A percentile compares a stretch with the other conserved stretches of the same genome.
phyloP scores from a whole-genome alignment of 305 asterid species.

The Solanum hybrid region DNA sequence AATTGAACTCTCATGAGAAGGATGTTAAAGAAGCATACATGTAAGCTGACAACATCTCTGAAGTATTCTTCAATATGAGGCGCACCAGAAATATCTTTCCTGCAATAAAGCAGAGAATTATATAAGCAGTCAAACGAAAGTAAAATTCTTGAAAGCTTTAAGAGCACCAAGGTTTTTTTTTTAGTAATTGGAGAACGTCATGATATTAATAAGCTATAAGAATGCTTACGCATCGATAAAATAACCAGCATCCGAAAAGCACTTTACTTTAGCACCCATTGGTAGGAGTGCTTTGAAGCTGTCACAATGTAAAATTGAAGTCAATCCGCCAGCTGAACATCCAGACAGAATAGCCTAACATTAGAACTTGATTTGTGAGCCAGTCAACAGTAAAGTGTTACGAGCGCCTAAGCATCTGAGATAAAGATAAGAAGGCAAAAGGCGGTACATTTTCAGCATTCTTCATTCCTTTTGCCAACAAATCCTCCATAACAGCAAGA shows the following conservation, averaged over 20 bases:
- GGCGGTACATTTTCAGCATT: conserved; percentile 43
- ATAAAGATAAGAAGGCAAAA: neutral
- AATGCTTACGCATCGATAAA: conserved; percentile 56
- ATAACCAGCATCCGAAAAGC: conserved; percentile 83
- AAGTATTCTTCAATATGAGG: conserved; percentile 46
- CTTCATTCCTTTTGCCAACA: conserved; percentile 57
- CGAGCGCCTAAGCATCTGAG: neutral
- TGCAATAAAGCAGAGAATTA: conserved; percentile 15
- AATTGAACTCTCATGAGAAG: neutral
- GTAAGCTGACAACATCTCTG: conserved; percentile 50
- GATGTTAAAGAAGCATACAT: conserved; percentile 28
- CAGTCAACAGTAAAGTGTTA: neutral
- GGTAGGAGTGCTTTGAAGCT: conserved; percentile 52
- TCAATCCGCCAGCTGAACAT: conserved; percentile 86
- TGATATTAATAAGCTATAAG: neutral
- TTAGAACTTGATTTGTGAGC: conserved; percentile 2
- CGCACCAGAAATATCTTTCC: conserved; percentile 63
- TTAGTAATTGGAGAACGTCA: neutral
- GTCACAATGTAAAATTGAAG: conserved; percentile 73
- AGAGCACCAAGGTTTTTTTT: neutral
- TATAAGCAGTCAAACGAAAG: neutral
- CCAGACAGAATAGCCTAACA: conserved; percentile 55
- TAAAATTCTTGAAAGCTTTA: neutral
- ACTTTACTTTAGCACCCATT: conserved; percentile 48
- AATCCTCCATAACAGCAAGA: conserved; percentile 48